Conservation (phyloP, 768 basidiomycete genomes). For the Mycena polygramma region DNA sequence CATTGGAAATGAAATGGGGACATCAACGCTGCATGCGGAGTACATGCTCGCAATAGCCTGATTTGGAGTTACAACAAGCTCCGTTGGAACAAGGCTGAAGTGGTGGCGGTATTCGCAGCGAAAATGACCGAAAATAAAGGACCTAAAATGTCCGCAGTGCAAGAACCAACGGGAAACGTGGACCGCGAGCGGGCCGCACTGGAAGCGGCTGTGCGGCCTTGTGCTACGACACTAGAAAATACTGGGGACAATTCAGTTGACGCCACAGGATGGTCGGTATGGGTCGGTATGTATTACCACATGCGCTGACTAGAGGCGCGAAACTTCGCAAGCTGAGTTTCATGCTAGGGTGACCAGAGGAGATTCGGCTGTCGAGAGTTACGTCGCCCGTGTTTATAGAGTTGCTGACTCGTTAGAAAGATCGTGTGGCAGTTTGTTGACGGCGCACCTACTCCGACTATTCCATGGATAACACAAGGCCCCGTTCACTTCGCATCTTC, state of each 20-base stretch:
- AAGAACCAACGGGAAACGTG: constrained; percentile 21
- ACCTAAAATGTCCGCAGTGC: constrained; percentile 5
- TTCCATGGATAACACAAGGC: no score
- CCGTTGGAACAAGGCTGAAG: constrained; percentile 42
- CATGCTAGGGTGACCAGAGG: no score
- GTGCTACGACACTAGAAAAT: not conserved
- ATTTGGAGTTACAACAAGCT: constrained; percentile 43
- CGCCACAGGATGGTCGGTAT: no score
- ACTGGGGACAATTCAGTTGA: not conserved
- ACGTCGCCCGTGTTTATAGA: no score
- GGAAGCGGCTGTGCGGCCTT: constrained; percentile 2
- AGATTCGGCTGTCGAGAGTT: no score
- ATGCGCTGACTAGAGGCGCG: no score
- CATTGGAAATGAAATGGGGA: constrained; percentile 36
- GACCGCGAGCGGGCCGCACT: constrained; percentile 18
- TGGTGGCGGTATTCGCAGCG: constrained; percentile 1
- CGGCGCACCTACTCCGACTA: no score
- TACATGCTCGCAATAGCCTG: constrained; percentile 42
- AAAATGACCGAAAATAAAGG: not conserved
- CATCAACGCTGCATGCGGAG: not conserved
- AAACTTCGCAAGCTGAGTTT: no score
- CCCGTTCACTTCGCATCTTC: no score
- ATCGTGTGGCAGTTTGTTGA: no score
- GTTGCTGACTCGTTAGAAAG: no score
- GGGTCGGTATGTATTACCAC: no score